These are phyloP conservation scores for Millerago galiae DNA, from an alignment of 805 yeast genomes.

Conservation along the genomic window DNA sequence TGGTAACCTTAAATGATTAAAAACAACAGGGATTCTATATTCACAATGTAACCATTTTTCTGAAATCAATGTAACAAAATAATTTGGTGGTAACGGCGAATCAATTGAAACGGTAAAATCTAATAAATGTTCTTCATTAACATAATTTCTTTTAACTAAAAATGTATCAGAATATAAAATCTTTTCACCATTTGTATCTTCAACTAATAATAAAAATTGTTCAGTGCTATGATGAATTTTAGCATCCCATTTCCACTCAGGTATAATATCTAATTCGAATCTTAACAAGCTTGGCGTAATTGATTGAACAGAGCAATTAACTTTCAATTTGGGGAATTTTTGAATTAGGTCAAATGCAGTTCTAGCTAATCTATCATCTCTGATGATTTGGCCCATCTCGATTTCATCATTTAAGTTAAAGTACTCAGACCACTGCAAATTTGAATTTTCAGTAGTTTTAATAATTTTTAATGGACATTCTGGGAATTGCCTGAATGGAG, in stretches of 20 bases:
- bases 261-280: constrained; percentile 59
- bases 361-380: constrained; percentile 62
- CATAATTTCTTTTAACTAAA: constrained; percentile 40
- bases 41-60: constrained; percentile 84
- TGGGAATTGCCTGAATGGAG: constrained; percentile 82
- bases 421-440: constrained; percentile 77
- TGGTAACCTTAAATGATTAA: constrained; percentile 50
- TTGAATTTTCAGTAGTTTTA: constrained; percentile 69
- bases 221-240: constrained; percentile 59
- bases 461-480: constrained; percentile 67
- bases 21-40: constrained; percentile 50
- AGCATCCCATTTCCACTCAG: constrained; percentile 76
- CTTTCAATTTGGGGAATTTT: constrained; percentile 64
- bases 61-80: constrained; percentile 65
- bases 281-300: constrained; percentile 62
- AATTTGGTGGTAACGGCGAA: constrained; percentile 56
- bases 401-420: constrained; percentile 56
- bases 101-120: constrained; percentile 63
- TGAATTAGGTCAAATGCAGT: constrained; percentile 50
- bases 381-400: constrained; percentile 79
- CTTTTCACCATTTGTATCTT: constrained; percentile 77
- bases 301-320: constrained; percentile 67
- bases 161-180: constrained; percentile 56
- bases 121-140: constrained; percentile 48
- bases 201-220: constrained; percentile 64